Evolutionary conservation across 1,284 basidiomycete species (phyloP).

Genomic region (Trametes hirsuta): DNA sequence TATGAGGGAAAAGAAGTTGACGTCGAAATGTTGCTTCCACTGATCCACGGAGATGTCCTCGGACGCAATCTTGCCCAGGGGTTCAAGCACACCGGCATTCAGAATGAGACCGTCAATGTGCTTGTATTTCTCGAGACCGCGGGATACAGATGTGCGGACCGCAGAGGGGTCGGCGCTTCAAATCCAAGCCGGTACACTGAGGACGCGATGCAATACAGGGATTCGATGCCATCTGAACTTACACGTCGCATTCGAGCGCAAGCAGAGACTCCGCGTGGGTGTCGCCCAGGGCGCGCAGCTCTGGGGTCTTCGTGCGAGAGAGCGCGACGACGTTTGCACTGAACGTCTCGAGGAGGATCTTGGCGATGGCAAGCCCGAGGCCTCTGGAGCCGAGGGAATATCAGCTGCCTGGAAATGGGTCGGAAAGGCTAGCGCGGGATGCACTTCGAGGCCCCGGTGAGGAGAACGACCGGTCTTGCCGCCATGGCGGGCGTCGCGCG

Average conservation of each 20-base stretch:
- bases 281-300: constrained; percentile 58
- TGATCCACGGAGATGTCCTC: constrained; percentile 40
- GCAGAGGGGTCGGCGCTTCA: constrained; percentile 61
- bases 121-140: constrained; percentile 54
- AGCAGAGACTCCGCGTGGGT: constrained; percentile 49
- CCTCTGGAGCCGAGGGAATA: constrained; percentile 54
- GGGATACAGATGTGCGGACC: constrained; percentile 53
- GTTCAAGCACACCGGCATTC: constrained; percentile 75
- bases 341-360: constrained; percentile 62
- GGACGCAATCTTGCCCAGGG: constrained; percentile 47
- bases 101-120: constrained; percentile 77
- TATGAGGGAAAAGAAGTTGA: constrained; percentile 86
- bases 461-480: constrained; percentile 54
- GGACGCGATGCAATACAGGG: constrained; percentile 8
- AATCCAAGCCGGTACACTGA: constrained; percentile 5
- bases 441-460: constrained; percentile 82
- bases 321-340: constrained; percentile 73
- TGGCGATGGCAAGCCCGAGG: constrained; percentile 78
- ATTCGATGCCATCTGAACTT: constrained; percentile 38
- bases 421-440: constrained; percentile 9
- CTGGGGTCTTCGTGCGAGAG: constrained; percentile 68
- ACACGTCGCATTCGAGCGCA: constrained; percentile 74
- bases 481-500: constrained; percentile 25
- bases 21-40: constrained; percentile 74
- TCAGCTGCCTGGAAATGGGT: constrained; percentile 12